Evolutionary conservation across 148 eudicot genomes (phyloP).

Genomic region (Camellia lanceoleosa): DNA sequence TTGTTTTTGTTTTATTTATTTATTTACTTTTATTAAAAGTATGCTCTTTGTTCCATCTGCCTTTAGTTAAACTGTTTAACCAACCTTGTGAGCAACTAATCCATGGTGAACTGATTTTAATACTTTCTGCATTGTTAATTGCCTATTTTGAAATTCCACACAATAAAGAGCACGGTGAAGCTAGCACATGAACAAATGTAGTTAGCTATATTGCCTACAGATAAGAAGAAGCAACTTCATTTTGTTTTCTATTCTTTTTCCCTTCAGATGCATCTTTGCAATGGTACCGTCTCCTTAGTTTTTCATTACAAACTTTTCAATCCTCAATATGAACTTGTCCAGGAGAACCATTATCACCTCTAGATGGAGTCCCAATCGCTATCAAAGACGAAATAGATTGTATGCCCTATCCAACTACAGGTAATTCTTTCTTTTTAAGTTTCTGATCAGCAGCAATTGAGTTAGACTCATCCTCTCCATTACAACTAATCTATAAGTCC

Average conservation of each 20-base stretch:
- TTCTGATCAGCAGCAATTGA: background rate
- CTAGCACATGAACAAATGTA: background rate
- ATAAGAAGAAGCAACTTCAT: background rate
- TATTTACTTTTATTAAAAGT: too few relatives aligned
- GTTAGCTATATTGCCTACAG: background rate
- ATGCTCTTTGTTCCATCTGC: background rate
- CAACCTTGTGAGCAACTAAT: background rate
- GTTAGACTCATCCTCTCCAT: background rate
- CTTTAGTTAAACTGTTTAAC: background rate
- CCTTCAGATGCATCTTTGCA: background rate
- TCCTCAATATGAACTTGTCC: conserved; percentile 10
- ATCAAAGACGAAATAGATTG: conserved; percentile 97
- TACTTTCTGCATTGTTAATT: background rate
- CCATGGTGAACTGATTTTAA: background rate
- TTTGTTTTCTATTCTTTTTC: background rate
- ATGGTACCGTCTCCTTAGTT: background rate
- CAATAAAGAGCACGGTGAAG: background rate
- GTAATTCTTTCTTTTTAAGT: conserved; percentile 26
- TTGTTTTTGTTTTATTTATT: background rate
- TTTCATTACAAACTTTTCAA: background rate
- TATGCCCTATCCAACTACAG: conserved; percentile 93
- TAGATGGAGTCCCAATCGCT: conserved; percentile 92
- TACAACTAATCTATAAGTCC: background rate
- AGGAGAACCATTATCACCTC: conserved; percentile 82
- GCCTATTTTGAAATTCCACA: too few relatives aligned